Evolutionary conservation across 495 filamentous ascomycete genomes (phyloP), one percentile per base, ranked within the genome.

Genomic region (Darksidea phi): DNA sequence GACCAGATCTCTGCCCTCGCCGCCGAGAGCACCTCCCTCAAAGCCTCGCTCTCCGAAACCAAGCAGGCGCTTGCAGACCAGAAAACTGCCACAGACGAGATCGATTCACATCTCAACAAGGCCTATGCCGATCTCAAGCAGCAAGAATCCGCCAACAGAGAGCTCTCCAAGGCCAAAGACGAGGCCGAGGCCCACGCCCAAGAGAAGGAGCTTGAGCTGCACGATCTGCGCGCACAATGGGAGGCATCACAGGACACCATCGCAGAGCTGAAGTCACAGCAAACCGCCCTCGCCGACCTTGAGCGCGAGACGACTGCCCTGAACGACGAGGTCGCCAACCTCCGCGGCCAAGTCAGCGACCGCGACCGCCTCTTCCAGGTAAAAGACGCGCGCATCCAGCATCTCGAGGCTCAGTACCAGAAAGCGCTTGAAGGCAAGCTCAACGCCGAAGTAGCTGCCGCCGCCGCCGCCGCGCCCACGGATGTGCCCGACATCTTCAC

Each of bases 301-400:
- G 13, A 4, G 15, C 3, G 13, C 41, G 15, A 43, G 18, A n/a
- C 41, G 32, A n/a, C n/a, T n/a, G n/a, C n/a, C n/a, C 36, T 54
- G 13, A n/a, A 11, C 8, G 51, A 54, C 4, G 51, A 54, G 1
- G 13, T 54, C 34, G 51, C 3, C 1, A 17, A 32, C 49, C 13
- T 18, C 23, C 23, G 34, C 51, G 20, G 17, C 8, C 2, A 18
- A 10, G 2, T 42, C 18, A 20, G 12, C 17, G 51, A 54, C 2
- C 32, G 23, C 23, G 36, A 57, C 3, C 38, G 38, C 25, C 12
- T 4, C 41, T 17, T 57, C 54, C 1, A 6, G 4, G 25, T 48
- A 38, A 57, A 48, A 36, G 54, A 57, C 43, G 23, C 13, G 2
- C 54, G 54, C 54, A 57, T 57, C 42, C 21, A 26, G 17, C 7